Evolutionary conservation across 768 basidiomycete species (phyloP).

Genomic region (Fomitopsis serialis): DNA sequence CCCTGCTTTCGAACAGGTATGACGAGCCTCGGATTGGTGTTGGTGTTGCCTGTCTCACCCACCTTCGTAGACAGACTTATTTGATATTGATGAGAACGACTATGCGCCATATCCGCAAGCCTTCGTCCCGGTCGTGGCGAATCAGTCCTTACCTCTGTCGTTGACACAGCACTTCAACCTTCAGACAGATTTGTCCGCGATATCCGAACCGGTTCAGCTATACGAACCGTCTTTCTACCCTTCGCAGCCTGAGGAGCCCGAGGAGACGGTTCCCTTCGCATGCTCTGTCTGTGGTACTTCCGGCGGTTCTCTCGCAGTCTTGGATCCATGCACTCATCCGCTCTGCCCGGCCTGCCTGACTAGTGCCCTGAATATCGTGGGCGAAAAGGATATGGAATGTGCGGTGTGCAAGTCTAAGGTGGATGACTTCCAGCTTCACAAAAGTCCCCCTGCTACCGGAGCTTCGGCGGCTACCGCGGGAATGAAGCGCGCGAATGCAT

Average conservation of each 20-base stretch:
- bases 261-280: conserved; percentile 24
- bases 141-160: conserved; percentile 26
- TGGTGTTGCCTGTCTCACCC: conserved; percentile 16
- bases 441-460: conserved; percentile 1
- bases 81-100: conserved; percentile 73
- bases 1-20: conserved; percentile 35
- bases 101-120: conserved; percentile 42
- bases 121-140: conserved; percentile 27
- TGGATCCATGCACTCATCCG: conserved; percentile 71
- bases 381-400: conserved; percentile 85
- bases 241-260: conserved; percentile 24
- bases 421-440: conserved; percentile 56
- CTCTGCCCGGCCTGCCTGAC: conserved; percentile 80
- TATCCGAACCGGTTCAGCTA: conserved; percentile 29
- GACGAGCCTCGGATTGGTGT: conserved; percentile 11
- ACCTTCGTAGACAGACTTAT: conserved; percentile 44
- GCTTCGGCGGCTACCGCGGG: conserved; percentile 3
- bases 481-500: background rate
- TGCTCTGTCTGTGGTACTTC: conserved; percentile 63
- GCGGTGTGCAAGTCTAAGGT: conserved; percentile 72
- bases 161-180: conserved; percentile 40
- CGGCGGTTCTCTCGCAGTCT: conserved; percentile 49
- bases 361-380: conserved; percentile 83
- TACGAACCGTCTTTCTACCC: conserved; percentile 24
- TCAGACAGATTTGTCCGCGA: conserved; percentile 25